phyloP scores from a whole-genome alignment of 2,329 filamentous ascomycete species.

The Aspergillus alliaceus region DNA sequence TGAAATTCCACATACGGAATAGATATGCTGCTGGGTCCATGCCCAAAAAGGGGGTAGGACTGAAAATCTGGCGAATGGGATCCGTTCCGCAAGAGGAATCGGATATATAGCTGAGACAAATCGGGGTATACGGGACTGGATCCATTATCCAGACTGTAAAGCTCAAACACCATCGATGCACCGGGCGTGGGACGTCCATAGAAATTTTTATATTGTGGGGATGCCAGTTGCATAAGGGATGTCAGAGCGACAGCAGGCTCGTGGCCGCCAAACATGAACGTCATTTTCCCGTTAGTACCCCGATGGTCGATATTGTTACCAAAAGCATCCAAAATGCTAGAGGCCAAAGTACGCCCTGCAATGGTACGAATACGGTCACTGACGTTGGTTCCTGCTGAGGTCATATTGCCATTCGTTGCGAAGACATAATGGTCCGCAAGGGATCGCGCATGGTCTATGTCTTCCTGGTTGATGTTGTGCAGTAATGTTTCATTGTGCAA shows the following conservation, averaged over 20 bases:
- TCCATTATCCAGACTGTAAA: slow-evolving; percentile 46
- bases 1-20: slow-evolving; percentile 55
- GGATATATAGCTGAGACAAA: slow-evolving; percentile 51
- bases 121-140: slow-evolving; percentile 39
- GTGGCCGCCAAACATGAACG: slow-evolving; percentile 51
- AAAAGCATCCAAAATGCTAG: slow-evolving; percentile 40
- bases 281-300: slow-evolving; percentile 45
- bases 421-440: slow-evolving; percentile 53
- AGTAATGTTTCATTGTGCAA: slow-evolving; percentile 51
- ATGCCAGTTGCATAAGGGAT: slow-evolving; percentile 44
- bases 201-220: slow-evolving; percentile 43
- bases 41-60: slow-evolving; percentile 53
- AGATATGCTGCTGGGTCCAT: slow-evolving; percentile 45
- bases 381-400: slow-evolving; percentile 22
- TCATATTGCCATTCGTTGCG: slow-evolving; percentile 48
- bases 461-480: slow-evolving; percentile 27
- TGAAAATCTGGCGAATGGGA: slow-evolving; percentile 40
- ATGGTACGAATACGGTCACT: slow-evolving; percentile 39
- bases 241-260: slow-evolving; percentile 54
- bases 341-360: slow-evolving; percentile 45
- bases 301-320: slow-evolving; percentile 37
- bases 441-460: slow-evolving; percentile 39
- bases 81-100: slow-evolving; percentile 59
- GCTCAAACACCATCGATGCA: slow-evolving; percentile 53
- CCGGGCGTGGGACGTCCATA: slow-evolving; percentile 51